Conservation (phyloP, 2,329 filamentous ascomycete genomes). For the Aureobasidium sp. region DNA sequence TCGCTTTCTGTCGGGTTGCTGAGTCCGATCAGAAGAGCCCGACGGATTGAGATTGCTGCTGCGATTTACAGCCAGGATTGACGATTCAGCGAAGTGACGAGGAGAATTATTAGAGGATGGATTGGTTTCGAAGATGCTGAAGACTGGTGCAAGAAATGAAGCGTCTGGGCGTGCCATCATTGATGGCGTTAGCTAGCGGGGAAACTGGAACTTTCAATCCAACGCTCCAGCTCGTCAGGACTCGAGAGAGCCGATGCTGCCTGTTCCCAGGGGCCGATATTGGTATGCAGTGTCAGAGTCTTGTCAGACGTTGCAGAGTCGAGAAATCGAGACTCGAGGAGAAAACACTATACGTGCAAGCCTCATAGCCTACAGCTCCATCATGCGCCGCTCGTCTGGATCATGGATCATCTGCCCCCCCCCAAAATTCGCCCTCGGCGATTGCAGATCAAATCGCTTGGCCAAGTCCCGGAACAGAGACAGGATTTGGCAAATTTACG, state of each 20-base stretch:
- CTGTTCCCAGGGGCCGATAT: not conserved
- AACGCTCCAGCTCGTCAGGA: constrained; percentile 7
- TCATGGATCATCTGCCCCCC: constrained; percentile 9
- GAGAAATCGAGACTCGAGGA: not conserved
- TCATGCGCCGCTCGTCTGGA: not conserved
- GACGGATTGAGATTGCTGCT: constrained; percentile 10
- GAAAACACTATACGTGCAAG: not conserved
- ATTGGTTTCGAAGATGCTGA: constrained; percentile 7
- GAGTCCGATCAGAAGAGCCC: not conserved
- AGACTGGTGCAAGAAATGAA: constrained; percentile 11
- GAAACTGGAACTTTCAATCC: constrained; percentile 14
- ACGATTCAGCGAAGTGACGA: constrained; percentile 1
- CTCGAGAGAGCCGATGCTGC: not conserved
- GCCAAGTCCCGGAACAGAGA: constrained; percentile 1
- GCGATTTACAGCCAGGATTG: constrained; percentile 15
- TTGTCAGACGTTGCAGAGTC: not conserved
- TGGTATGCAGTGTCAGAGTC: not conserved
- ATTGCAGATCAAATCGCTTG: constrained; percentile 10
- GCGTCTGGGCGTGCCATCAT: constrained; percentile 14
- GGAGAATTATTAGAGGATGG: constrained; percentile 8
- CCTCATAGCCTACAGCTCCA: constrained; percentile 1
- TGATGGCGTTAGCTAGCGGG: constrained; percentile 12
- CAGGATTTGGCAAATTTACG: not conserved
- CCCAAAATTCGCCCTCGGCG: not conserved
- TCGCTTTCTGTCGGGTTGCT: constrained; percentile 15